phyloP scores from a whole-genome alignment of 352 stramenopile species.

The Phytopythium mirpurense region DNA sequence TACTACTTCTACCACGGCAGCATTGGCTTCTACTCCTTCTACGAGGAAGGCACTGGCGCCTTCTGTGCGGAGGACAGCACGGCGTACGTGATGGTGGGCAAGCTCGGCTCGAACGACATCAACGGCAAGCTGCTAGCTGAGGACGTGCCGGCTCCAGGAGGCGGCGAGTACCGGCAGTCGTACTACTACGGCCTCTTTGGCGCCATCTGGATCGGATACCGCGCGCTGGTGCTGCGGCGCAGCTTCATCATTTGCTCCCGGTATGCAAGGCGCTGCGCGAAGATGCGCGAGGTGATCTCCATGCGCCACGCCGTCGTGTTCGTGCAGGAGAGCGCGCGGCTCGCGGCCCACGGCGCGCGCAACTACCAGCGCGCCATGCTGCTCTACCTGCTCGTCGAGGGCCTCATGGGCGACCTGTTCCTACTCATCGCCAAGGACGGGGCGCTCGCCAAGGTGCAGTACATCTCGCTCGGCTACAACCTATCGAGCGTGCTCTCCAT shows the following conservation, averaged over 20 bases:
- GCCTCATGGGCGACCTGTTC: constrained; percentile 23
- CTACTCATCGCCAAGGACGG: constrained; percentile 19
- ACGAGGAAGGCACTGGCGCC: constrained; percentile 10
- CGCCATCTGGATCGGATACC: constrained; percentile 16
- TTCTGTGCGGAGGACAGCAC: constrained; percentile 14
- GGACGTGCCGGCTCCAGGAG: constrained; percentile 5
- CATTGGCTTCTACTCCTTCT: constrained; percentile 3
- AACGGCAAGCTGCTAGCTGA: constrained; percentile 12
- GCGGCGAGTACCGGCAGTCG: constrained; percentile 11
- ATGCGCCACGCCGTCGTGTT: constrained; percentile 12
- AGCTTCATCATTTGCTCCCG: constrained; percentile 13
- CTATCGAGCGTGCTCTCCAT: constrained; percentile 19
- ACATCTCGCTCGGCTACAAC: constrained; percentile 25
- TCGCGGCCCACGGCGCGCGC: constrained; percentile 3
- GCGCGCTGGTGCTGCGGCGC: constrained; percentile 12
- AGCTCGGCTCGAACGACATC: constrained; percentile 13
- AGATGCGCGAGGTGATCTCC: neutral
- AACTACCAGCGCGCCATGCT: constrained; percentile 15
- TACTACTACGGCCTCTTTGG: constrained; percentile 20
- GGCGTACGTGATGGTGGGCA: constrained; percentile 13
- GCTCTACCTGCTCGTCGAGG: constrained; percentile 17
- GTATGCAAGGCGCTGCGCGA: neutral
- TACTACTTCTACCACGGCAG: constrained; percentile 6
- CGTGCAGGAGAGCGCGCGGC: constrained; percentile 13
- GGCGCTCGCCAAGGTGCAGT: constrained; percentile 15